These are phyloP conservation scores for Saccharomycopsis hybrid DNA, from an alignment of 1,139 yeast genomes.

Conservation along the genomic window DNA sequence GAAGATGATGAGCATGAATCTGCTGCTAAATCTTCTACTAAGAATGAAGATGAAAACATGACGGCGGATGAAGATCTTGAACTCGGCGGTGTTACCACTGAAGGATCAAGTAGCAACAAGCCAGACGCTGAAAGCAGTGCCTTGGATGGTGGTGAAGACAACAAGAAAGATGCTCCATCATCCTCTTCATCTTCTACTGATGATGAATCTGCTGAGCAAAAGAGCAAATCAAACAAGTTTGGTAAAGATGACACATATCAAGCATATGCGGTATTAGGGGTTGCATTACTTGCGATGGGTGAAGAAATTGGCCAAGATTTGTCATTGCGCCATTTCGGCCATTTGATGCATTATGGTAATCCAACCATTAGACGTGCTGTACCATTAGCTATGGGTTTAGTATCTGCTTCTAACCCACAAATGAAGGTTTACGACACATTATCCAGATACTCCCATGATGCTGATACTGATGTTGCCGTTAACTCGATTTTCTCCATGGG, in stretches of 20 bases:
- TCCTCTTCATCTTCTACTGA: slow-evolving; percentile 25
- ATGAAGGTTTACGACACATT: slow-evolving; percentile 96
- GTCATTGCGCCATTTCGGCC: slow-evolving; percentile 96
- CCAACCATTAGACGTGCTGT: slow-evolving; percentile 89
- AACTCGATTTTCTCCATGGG: slow-evolving; percentile 98
- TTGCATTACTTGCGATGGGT: slow-evolving; percentile 95
- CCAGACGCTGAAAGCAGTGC: slow-evolving; percentile 15
- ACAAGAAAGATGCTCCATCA: slow-evolving; percentile 27
- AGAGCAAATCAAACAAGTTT: slow-evolving; percentile 25
- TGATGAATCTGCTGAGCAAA: slow-evolving; percentile 26
- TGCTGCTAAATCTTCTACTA: slow-evolving; percentile 24
- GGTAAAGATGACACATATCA: slow-evolving; percentile 46
- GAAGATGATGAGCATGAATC: slow-evolving; percentile 32
- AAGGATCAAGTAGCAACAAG: slow-evolving; percentile 17
- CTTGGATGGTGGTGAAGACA: slow-evolving; percentile 23
- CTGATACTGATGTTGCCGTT: slow-evolving; percentile 89
- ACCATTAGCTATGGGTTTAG: slow-evolving; percentile 95
- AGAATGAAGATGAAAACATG: slow-evolving; percentile 24
- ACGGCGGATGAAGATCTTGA: slow-evolving; percentile 22
- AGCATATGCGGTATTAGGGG: slow-evolving; percentile 89
- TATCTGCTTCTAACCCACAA: slow-evolving; percentile 90
- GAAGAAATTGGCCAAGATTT: slow-evolving; percentile 97
- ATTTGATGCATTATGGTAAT: slow-evolving; percentile 96
- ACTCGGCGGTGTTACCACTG: slow-evolving; percentile 19
- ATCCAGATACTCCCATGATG: slow-evolving; percentile 93